Evolutionary conservation across 768 basidiomycete genomes (phyloP).

Genomic region (Mycena polygramma): DNA sequence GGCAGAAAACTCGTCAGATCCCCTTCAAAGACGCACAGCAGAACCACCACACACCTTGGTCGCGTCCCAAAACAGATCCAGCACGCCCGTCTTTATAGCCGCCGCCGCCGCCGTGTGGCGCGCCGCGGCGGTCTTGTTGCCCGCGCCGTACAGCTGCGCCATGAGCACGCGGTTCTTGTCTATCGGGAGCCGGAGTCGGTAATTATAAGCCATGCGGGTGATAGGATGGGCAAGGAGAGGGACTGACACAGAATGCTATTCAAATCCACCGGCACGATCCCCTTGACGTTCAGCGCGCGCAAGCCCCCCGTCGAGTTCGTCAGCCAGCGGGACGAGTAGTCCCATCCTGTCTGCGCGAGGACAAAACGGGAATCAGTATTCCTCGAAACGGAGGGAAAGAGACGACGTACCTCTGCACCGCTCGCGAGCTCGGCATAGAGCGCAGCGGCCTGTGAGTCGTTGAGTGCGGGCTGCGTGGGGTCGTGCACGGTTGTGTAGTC

Average conservation of each 20-base stretch:
- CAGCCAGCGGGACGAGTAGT: constrained; percentile 68
- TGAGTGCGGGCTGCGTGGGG: constrained; percentile 66
- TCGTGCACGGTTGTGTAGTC: constrained; percentile 88
- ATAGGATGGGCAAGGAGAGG: not conserved
- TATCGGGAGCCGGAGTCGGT: constrained; percentile 39
- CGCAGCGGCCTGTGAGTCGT: constrained; percentile 67
- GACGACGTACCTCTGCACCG: constrained; percentile 66
- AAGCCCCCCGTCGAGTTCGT: constrained; percentile 56
- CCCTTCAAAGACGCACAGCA: no score
- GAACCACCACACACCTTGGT: constrained; percentile 57
- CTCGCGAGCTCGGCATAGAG: constrained; percentile 91
- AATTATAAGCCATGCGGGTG: no score
- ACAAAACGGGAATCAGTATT: no score
- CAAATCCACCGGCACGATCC: constrained; percentile 79
- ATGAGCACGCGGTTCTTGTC: constrained; percentile 75
- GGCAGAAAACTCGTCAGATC: no score
- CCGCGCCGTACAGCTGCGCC: constrained; percentile 68
- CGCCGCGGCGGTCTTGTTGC: constrained; percentile 57
- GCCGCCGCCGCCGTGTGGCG: constrained; percentile 70
- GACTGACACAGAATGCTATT: constrained; percentile 88
- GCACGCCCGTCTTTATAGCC: constrained; percentile 72
- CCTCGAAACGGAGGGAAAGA: no score
- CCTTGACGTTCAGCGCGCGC: constrained; percentile 77
- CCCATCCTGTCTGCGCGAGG: constrained; percentile 65
- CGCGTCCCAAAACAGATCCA: constrained; percentile 91